Base-by-base conservation (phyloP, 176 grass and related monocot genomes). In the Secale cereale region DNA sequence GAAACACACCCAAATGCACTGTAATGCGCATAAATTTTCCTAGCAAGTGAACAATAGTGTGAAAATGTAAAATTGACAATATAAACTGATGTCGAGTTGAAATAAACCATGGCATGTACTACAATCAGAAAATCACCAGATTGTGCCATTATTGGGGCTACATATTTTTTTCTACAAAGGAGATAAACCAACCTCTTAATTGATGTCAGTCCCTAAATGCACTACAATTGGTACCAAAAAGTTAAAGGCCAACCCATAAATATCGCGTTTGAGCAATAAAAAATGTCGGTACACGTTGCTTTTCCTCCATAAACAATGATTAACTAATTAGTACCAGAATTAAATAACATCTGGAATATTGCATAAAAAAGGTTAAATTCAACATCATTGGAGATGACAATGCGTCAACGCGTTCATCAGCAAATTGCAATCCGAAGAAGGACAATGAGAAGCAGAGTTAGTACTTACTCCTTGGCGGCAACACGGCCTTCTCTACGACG, bases 391-490 rank as follows among this genome's bases (percentile, higher is more conserved):
- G 52, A 56, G 61, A 28, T 6, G 59, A 28, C 25, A 50, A 19
- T 50, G 46, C 26, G n/a, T n/a, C n/a, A 52, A 28, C 36, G 17
- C 83, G 8, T 10, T 60, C 50, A 60, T 39, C 22, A 2, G 30
- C 15, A 26, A 76, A 64, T 68, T 59, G 59, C 27, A 77, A 70
- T 36, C 19, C n/a, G 14, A 83, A 35, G 50, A 64, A 35, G 2
- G 50, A 59, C 28, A 65, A 56, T 59, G 45, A 13, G 10, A 76
- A 22, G 60, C 83, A 70, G 81, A 90, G 22, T 30, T 74, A 20
- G n/a, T n/a, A 78, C 97, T 95, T 83, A 98, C 97, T 94, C 84
- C 94, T 90, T 0, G 89, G 83, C 29, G 91, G 97, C 85, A 92
- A 14, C 10, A 14, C 35, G 27, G 48, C 81, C 92, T 87, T 92